A percentile compares a stretch with the other conserved stretches of the same genome.
phyloP scores from a whole-genome alignment of 1,139 yeast genomes.

The Hyphopichia khmerensis region DNA sequence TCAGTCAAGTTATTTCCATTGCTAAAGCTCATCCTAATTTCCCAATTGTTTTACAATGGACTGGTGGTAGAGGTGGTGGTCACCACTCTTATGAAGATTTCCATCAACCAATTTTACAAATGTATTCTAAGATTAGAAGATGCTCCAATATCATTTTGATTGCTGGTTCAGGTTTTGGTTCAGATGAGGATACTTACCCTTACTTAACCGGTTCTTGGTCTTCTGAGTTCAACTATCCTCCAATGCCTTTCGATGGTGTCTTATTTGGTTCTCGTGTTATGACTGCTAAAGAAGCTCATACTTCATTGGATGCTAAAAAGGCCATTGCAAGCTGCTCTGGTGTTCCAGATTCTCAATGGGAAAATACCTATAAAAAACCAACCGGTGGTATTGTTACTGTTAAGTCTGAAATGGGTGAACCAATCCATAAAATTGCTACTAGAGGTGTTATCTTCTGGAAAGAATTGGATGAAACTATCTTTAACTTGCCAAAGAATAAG shows the following conservation, averaged over 20 bases:
- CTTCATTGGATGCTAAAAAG: constrained; percentile 90
- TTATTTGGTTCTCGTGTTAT: constrained; percentile 94
- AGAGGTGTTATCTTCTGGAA: constrained; percentile 98
- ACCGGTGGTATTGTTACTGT: constrained; percentile 97
- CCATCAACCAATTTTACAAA: constrained; percentile 95
- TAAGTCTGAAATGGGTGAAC: constrained; percentile 99
- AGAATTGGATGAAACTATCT: constrained; percentile 92
- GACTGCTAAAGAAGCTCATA: constrained; percentile 95
- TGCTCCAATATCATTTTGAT: constrained; percentile 83
- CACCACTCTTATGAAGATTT: constrained; percentile 98
- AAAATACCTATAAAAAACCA: constrained; percentile 87
- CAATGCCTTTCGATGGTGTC: constrained; percentile 99
- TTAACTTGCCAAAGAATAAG: constrained; percentile 87
- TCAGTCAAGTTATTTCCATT: constrained; percentile 79
- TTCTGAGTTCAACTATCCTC: constrained; percentile 78
- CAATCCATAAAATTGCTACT: constrained; percentile 97
- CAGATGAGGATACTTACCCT: constrained; percentile 91
- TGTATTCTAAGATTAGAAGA: constrained; percentile 93
- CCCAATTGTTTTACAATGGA: constrained; percentile 98
- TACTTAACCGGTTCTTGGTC: constrained; percentile 98
- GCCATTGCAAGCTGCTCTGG: constrained; percentile 91
- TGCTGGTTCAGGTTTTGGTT: constrained; percentile 99
- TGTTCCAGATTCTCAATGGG: constrained; percentile 88
- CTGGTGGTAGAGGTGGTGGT: constrained; percentile 99
- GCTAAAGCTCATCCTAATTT: constrained; percentile 94